Conservation (phyloP, 306 rosid genomes). For the Cicer cuneatum region DNA sequence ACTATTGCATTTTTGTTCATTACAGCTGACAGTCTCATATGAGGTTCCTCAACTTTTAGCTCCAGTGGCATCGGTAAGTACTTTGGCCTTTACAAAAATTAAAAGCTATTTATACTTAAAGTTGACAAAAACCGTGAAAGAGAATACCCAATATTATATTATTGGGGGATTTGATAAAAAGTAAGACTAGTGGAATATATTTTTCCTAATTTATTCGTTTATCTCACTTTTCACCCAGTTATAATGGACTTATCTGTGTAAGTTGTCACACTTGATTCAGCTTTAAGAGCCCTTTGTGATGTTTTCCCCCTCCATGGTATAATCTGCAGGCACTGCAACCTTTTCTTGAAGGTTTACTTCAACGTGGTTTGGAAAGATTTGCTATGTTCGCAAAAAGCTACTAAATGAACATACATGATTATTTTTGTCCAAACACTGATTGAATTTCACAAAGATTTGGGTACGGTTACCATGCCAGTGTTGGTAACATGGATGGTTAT, state of each 20-base stretch:
- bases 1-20: constrained; percentile 42
- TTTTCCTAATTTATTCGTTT: constrained; percentile 24
- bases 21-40: constrained; percentile 91
- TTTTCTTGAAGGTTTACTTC: constrained; percentile 78
- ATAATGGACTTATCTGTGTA: background rate
- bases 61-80: constrained; percentile 93
- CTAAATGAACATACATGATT: constrained; percentile 27
- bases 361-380: constrained; percentile 74
- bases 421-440: constrained; percentile 27
- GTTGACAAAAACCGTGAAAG: constrained; percentile 23
- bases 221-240: constrained; percentile 31
- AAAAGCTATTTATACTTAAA: background rate
- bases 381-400: constrained; percentile 68
- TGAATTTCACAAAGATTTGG: background rate
- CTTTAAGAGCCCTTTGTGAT: constrained; percentile 33
- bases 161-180: background rate
- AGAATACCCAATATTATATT: background rate
- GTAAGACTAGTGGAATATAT: background rate
- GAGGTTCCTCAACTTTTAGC: constrained; percentile 86
- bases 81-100: constrained; percentile 21
- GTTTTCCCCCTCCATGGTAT: constrained; percentile 32
- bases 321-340: constrained; percentile 83
- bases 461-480: constrained; percentile 9
- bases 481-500: constrained; percentile 4
- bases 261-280: constrained; percentile 7